Base-by-base conservation (phyloP, 2,329 filamentous ascomycete species). In the Cladosporium austrohemisphaericum region DNA sequence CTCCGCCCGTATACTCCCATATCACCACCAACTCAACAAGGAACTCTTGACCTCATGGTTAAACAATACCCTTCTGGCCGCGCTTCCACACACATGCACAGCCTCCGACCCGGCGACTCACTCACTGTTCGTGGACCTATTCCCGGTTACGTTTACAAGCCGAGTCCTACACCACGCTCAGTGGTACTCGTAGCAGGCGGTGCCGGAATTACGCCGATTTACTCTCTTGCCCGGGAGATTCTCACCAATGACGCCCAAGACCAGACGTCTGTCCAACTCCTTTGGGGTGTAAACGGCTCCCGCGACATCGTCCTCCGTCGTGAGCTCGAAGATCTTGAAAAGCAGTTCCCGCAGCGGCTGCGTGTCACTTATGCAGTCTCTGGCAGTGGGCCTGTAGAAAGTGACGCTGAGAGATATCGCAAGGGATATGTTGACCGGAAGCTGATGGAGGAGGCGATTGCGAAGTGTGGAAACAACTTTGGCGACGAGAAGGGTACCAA, bases 121-220 rank as follows among this genome's bases (percentile, higher is more conserved):
- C 70, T 88, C 10, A 75, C 74, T 33, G 81, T 87, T 57, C 71
- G 77, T 5, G 71, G 73, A 0, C 71, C 77, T 3, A 66, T 87
- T 3, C 63, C 61, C n/a, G 62, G 59, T 33, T 62, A 64, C 51
- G 49, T 51, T 7, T 67, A 61, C 29, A 62, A 59, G 22, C 35
- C 55, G n/a, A 52, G 53, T 4, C 50, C 52, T 11, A 51, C 28
- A 59, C 54, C 59, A 13, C 53, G 59, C 11, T 53, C 61, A 60
- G 3, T 88, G n/a, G 77, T 79, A 2, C 72, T 87, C 31, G 77
- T 88, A 35, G 85, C 85, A 0, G 85, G 85, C 36, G 85, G 85
- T 10, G 83, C 83, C 0, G 85, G 85, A 14, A 86, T 89, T 55
- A 88, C 84, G 0, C 85, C 85, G 0, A 76, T 84, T 55, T 86